A percentile compares a stretch with the other conserved stretches of the same genome.
Evolutionary conservation across 306 rosid species (phyloP).

Genomic region (Cucurbita moschata): DNA sequence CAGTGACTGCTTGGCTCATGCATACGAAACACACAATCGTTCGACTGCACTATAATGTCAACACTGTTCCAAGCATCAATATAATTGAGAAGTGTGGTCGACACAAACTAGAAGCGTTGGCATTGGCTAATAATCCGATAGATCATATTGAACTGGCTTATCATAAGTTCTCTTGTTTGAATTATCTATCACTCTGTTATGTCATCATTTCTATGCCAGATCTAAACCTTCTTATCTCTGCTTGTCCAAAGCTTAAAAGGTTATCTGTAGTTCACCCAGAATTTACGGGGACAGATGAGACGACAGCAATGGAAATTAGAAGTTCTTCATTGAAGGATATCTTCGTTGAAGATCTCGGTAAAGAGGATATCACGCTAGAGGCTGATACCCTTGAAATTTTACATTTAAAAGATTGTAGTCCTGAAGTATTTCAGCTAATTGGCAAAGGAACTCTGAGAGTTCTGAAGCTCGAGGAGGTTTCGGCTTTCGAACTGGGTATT

Average conservation of each 20-base stretch:
- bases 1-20: constrained; percentile 77
- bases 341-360: constrained; percentile 39
- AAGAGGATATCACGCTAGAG: constrained; percentile 42
- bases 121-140: constrained; percentile 46
- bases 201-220: constrained; percentile 52
- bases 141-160: constrained; percentile 55
- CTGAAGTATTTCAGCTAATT: constrained; percentile 40
- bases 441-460: constrained; percentile 41
- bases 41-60: constrained; percentile 38
- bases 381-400: constrained; percentile 41
- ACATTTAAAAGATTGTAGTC: constrained; percentile 44
- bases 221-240: constrained; percentile 52
- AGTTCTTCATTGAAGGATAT: constrained; percentile 52
- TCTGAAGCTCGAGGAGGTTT: constrained; percentile 49
- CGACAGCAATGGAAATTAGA: constrained; percentile 38
- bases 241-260: constrained; percentile 41
- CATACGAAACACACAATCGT: constrained; percentile 48
- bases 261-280: constrained; percentile 53
- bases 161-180: constrained; percentile 63
- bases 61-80: constrained; percentile 40
- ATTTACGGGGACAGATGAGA: constrained; percentile 55
- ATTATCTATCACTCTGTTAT: constrained; percentile 42
- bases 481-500: constrained; percentile 45
- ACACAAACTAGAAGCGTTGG: constrained; percentile 41
- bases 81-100: constrained; percentile 59